Base-by-base conservation (phyloP, 345 rosid genomes). In the Boechera divaricarpa region DNA sequence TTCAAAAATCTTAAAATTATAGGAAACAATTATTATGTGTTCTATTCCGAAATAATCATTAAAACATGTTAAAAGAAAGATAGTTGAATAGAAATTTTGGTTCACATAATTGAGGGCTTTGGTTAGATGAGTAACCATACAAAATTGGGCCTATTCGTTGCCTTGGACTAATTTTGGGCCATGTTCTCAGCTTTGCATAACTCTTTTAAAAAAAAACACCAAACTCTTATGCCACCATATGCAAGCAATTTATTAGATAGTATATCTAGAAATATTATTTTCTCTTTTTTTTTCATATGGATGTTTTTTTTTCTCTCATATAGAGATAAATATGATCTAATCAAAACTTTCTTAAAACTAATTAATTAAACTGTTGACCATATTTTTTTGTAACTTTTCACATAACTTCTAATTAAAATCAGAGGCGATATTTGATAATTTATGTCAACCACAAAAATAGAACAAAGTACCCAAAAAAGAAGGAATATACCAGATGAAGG, bases 401-500 rank as follows among this genome's bases (percentile, higher is more conserved):
- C 35, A 26, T 29, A 7, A 10, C 29, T 58, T 58, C 26, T n/a
- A 47, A 15, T 5, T 15, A 8, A 56, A 33, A 4, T 61, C 3
- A 61, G 10, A 60, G 11, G 18, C 29, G 49, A 57, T 36, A 48
- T 75, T 49, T 53, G 32, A 75, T 48, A 58, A 38, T 67, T 62
- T 24, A 5, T 62, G 57, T 61, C 70, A 62, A 62, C 70, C 80
- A 69, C 58, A 44, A 10, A 29, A 39, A 68, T 32, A 76, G 6
- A 76, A 39, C 63, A 69, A 62, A 16, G 29, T 42, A 55, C 10
- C 29, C 4, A 42, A 52, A 31, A 6, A 28, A 39, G 13, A 42
- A 18, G 58, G 77, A 71, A 77, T 77, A 77, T 77, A 77, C 81
- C 67, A 57, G 41, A 47, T 1, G 72, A 77, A 77, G 70, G 54